Evolutionary conservation across 1,284 basidiomycete genomes (phyloP), one percentile per base, ranked within the genome.

Genomic region (Ustilago bromivora): DNA sequence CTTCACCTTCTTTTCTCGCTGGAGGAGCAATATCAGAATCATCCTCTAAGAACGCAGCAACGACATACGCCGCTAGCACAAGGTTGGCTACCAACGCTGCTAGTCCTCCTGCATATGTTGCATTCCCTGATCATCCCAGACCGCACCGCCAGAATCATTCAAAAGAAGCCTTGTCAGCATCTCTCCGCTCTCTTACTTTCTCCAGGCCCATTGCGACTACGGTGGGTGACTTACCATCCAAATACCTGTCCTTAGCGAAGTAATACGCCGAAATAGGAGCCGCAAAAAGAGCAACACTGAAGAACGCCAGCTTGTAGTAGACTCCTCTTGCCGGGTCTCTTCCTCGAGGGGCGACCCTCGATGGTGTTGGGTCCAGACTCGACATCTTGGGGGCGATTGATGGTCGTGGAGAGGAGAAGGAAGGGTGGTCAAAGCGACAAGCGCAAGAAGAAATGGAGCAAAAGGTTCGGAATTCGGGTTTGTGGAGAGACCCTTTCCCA

Each of bases 71-170:
- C 1, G 78, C 71, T 13, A 86, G 63, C 1, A 86, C 83, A n/a
- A 86, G 17, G 61, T 86, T 86, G 8, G 70, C 84, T 8, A 85
- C 79, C 2, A 85, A n/a, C 7, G 84, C 84, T 4, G 84, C 84
- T 19, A 85, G 54, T 13, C 83, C 84, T 2, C 84, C 84, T 2
- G 84, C 82, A 34, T 81, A 83, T 2, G 82, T 84, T n/a, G 81
- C 57, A 61, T 85, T 82, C 15, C 82, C 82, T 84, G 67, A 47
- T 23, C 3, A 47, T 23, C 3, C 13, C 15, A 32, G 5, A 43
- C 13, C 13, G 7, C 15, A 12, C 28, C 38, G 13, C 32, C 32
- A 36, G 31, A 5, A 32, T 13, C 23, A 11, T 3, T 3, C 13
- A 6, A 11, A 35, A 13, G 19, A 35, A 35, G 4, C 12, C 47